A percentile compares a stretch with the other conserved stretches of the same genome.
phyloP scores from a whole-genome alignment of 2,329 filamentous ascomycete genomes.

The Dactylellina drechsleri region DNA sequence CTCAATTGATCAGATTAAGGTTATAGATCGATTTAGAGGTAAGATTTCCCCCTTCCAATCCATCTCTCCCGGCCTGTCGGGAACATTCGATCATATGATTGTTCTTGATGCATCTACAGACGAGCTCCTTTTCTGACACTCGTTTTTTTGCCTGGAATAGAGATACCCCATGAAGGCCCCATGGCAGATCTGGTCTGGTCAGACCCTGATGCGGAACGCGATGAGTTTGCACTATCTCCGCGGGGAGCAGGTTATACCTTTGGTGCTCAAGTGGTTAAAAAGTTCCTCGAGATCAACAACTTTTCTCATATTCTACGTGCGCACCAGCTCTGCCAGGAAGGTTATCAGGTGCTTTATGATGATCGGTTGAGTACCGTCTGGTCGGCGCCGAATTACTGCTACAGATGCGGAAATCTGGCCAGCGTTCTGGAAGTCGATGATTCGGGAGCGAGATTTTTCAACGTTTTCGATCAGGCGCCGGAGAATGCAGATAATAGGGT shows the following conservation, averaged over 20 bases:
- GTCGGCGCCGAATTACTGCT: constrained; percentile 97
- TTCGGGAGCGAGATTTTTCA: constrained; percentile 76
- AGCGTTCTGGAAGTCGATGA: constrained; percentile 97
- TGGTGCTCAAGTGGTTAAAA: constrained; percentile 95
- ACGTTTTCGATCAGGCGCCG: constrained; percentile 95
- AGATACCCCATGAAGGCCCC: constrained; percentile 97
- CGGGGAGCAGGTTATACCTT: constrained; percentile 97
- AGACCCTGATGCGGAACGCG: constrained; percentile 94
- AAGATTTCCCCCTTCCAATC: constrained; percentile 13
- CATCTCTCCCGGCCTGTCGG: constrained; percentile 5
- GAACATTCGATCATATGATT: constrained; percentile 31
- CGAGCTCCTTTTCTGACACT: constrained; percentile 45
- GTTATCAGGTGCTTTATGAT: constrained; percentile 95
- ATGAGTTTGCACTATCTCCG: constrained; percentile 94
- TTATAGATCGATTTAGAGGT: constrained; percentile 91
- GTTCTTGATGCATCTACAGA: neutral
- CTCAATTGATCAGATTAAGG: constrained; percentile 97
- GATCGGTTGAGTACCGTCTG: constrained; percentile 94
- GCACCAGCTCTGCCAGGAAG: constrained; percentile 98
- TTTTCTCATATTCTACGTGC: constrained; percentile 98
- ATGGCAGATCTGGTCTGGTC: constrained; percentile 99
- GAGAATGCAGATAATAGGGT: constrained; percentile 94
- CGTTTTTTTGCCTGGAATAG: constrained; percentile 60
- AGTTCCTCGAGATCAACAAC: constrained; percentile 95
- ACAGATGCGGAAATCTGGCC: constrained; percentile 95